Conservation (phyloP, 768 basidiomycete genomes). For the Serendipita sp. region DNA sequence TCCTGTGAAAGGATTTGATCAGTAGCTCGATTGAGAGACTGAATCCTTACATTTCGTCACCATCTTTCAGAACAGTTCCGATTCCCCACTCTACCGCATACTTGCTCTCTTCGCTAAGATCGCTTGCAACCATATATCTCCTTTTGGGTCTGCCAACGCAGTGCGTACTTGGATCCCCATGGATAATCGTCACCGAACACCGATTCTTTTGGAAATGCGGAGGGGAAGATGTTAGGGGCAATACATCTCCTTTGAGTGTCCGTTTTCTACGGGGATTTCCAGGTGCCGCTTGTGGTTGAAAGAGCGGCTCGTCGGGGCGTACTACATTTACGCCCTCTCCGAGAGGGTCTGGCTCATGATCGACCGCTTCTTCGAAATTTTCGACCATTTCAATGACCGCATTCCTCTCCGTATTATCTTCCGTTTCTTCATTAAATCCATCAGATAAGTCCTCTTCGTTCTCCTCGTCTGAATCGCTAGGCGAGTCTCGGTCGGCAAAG, state of each 20-base stretch:
- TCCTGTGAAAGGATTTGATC: conserved; percentile 22
- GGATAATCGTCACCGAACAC: conserved; percentile 76
- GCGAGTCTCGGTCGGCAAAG: neutral
- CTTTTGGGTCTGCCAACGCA: conserved; percentile 42
- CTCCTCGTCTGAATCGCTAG: conserved; percentile 2
- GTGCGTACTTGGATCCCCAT: conserved; percentile 54
- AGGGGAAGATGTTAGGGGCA: conserved; percentile 52
- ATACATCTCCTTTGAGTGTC: conserved; percentile 33
- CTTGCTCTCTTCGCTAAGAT: conserved; percentile 82
- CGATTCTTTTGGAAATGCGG: conserved; percentile 83
- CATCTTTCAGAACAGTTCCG: conserved; percentile 86
- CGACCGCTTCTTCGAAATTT: conserved; percentile 16
- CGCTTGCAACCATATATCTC: conserved; percentile 79
- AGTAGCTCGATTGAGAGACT: neutral
- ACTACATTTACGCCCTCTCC: conserved; percentile 89
- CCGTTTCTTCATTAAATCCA: conserved; percentile 6
- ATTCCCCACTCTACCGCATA: conserved; percentile 99
- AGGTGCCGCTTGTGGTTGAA: conserved; percentile 11
- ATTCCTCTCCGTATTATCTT: conserved; percentile 12
- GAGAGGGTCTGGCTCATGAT: conserved; percentile 58
- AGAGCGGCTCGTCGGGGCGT: conserved; percentile 29
- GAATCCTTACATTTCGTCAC: conserved; percentile 59
- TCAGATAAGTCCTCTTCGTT: conserved; percentile 5
- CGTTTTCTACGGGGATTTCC: conserved; percentile 15
- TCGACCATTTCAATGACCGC: conserved; percentile 14